Evolutionary conservation across 768 basidiomycete genomes (phyloP).

Genomic region (Lentinus brumalis): DNA sequence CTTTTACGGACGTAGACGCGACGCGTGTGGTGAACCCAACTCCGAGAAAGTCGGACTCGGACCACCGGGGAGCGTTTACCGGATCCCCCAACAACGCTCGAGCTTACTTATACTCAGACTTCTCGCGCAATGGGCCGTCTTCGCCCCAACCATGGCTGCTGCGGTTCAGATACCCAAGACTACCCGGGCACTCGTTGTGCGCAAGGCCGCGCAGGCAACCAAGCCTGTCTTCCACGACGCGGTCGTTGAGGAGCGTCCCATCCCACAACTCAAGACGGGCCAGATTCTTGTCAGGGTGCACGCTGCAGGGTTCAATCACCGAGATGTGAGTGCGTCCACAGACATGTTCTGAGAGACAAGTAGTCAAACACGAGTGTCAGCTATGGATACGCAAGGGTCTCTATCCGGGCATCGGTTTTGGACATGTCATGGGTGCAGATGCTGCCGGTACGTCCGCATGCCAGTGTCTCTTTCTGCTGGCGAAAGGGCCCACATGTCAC

Average conservation of each 20-base stretch:
- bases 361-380: constrained; percentile 36
- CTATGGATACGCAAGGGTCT: constrained; percentile 72
- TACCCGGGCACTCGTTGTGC: constrained; percentile 53
- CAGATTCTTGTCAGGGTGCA: constrained; percentile 68
- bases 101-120: neutral
- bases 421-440: constrained; percentile 67
- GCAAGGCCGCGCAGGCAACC: constrained; percentile 39
- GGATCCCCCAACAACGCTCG: neutral
- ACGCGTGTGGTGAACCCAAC: too few relatives aligned
- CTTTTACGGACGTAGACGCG: constrained; percentile 6
- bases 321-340: constrained; percentile 50
- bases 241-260: constrained; percentile 47
- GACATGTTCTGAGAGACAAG: too few relatives aligned
- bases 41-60: neutral
- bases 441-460: constrained; percentile 59
- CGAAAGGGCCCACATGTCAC: too few relatives aligned
- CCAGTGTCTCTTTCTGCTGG: neutral
- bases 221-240: constrained; percentile 60
- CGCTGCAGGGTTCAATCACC: constrained; percentile 77
- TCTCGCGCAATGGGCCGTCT: neutral
- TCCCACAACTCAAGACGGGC: constrained; percentile 54
- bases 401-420: constrained; percentile 65
- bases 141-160: constrained; percentile 10
- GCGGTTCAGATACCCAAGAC: constrained; percentile 36
- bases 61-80: constrained; percentile 1